Percentiles rank a stretch among this genome's conserved stretches.
phyloP scores from a whole-genome alignment of 257 asterid species.

The Salvia rosmarinus region DNA sequence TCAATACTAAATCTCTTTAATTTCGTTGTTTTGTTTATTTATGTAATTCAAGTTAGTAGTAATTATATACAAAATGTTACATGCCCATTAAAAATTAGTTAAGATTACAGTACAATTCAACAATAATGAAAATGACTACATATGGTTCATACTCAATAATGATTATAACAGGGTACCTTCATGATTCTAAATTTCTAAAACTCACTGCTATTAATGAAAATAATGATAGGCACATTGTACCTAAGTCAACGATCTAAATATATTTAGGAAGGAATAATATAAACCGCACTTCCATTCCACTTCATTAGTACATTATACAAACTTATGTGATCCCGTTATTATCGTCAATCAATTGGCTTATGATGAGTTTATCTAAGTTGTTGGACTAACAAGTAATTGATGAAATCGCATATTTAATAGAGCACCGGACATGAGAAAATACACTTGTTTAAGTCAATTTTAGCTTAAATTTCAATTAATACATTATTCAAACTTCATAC shows the following conservation, averaged over 20 bases:
- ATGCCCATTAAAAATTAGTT: not conserved
- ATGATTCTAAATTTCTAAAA: not conserved
- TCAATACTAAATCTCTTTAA: too few species aligned
- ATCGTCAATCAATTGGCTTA: not conserved
- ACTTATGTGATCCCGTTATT: not conserved
- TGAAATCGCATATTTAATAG: not conserved
- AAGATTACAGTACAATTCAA: not conserved
- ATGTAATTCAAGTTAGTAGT: too few species aligned
- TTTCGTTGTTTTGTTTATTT: too few species aligned
- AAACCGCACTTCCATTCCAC: slow-evolving; percentile 19
- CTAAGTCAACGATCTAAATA: not conserved
- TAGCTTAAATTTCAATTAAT: too few species aligned
- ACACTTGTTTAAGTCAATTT: not conserved
- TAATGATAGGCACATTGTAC: not conserved
- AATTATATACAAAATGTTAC: too few species aligned
- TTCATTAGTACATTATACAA: not conserved
- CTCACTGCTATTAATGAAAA: not conserved
- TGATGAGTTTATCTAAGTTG: not conserved
- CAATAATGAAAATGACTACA: not conserved
- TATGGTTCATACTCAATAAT: not conserved
- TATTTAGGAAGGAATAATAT: not conserved
- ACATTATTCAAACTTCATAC: too few species aligned
- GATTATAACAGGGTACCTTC: not conserved
- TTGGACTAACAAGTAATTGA: not conserved
- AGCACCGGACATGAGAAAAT: not conserved